Evolutionary conservation across 1,284 basidiomycete species (phyloP), one percentile per base, ranked within the genome.

Genomic region (Golubevia sp.): DNA sequence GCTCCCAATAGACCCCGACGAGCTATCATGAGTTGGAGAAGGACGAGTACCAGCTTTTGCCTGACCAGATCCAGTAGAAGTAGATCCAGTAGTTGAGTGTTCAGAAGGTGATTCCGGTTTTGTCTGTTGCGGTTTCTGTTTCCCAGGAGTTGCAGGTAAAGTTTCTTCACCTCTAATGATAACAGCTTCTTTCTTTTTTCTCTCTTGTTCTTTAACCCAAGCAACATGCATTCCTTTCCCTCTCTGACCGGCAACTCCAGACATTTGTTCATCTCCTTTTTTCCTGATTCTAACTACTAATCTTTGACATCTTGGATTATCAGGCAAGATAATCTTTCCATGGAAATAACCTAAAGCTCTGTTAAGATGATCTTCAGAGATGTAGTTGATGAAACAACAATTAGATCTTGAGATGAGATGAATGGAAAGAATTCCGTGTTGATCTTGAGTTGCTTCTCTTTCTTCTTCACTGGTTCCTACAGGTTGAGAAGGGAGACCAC

Each of bases 131-230:
- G 44, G 30, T 49, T 64, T 8, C 44, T 30, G 15, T 23, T 66
- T 57, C n/a, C n/a, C n/a, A n/a, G n/a, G n/a, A n/a, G n/a, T n/a
- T n/a, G n/a, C n/a, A n/a, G n/a, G n/a, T n/a, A n/a, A n/a, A 44
- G 48, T 54, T 56, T 66, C 59, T 27, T 56, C 62, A 4, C 21
- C 20, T 3, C 63, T 21, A 2, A 63, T 34, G 55, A 48, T 27
- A 18, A 62, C 38, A 24, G 58, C 21, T 58, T 55, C 59, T 68
- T 66, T 38, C 48, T 67, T 63, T 49, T 71, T 64, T 62, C 74
- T 75, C 61, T 68, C 70, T 64, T 88, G 86, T 55, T 92, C 89
- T 76, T 88, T 89, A 55, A 75, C 63, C 74, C 74, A 79, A 11
- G 70, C 74, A n/a, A 77, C 74, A 54, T 82, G 80, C 7, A 82